Evolutionary conservation across 2,329 filamentous ascomycete species (phyloP).

Genomic region (Aspergillus costaricaensis): DNA sequence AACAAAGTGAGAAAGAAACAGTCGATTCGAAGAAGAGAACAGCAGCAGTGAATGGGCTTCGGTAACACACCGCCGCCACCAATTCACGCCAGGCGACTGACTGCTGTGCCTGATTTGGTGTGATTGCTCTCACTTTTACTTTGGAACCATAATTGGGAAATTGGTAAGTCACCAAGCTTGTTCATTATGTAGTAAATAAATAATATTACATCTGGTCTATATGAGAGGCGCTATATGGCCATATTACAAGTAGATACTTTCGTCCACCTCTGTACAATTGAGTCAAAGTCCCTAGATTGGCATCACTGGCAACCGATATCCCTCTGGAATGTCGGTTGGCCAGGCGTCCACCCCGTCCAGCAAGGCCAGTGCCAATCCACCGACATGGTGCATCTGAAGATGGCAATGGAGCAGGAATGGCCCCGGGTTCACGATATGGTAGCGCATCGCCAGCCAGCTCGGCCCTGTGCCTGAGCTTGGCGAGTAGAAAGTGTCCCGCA

Average conservation of each 20-base stretch:
- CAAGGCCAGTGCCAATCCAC: conserved; percentile 53
- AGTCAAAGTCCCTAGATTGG: neutral
- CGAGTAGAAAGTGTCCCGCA: conserved; percentile 54
- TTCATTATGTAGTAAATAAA: too few species aligned
- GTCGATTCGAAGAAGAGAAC: neutral
- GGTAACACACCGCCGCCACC: neutral
- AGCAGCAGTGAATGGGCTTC: neutral
- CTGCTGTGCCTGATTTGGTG: neutral
- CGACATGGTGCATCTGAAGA: conserved; percentile 52
- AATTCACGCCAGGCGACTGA: neutral
- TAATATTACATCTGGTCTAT: too few species aligned
- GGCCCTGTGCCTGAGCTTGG: conserved; percentile 31
- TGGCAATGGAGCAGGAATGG: conserved; percentile 57
- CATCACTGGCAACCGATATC: conserved; percentile 3
- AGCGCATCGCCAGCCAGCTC: conserved; percentile 50
- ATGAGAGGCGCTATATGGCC: neutral
- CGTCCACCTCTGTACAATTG: neutral
- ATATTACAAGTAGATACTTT: neutral
- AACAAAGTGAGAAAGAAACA: neutral
- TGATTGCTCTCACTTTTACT: neutral
- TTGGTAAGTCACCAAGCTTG: too few species aligned
- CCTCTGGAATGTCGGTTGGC: conserved; percentile 32
- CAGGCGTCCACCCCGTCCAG: conserved; percentile 54
- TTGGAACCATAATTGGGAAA: too few species aligned
- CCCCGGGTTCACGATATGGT: conserved; percentile 52